Evolutionary conservation across 768 basidiomycete genomes (phyloP).

Genomic region (Mycena rosella): DNA sequence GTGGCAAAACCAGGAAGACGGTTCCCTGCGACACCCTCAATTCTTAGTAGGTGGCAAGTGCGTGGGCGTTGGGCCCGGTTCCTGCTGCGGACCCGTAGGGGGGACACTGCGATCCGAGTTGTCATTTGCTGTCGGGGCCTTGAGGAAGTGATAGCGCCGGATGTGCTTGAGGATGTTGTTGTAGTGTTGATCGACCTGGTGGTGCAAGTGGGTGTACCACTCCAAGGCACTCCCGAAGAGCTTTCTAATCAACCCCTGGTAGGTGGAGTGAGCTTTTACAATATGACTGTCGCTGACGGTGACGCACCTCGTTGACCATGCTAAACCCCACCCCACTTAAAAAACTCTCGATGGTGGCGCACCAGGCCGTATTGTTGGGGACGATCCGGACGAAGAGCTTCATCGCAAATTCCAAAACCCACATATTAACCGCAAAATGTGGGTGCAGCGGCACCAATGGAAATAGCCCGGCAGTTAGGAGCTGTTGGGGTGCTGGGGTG

Average conservation of each 20-base stretch:
- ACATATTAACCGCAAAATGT: slow-evolving; percentile 42
- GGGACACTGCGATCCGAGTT: too few relatives aligned
- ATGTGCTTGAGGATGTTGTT: background rate
- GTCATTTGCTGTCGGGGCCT: too few relatives aligned
- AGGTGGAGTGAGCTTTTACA: background rate
- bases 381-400: slow-evolving; percentile 36
- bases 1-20: too few relatives aligned
- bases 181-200: background rate
- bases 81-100: too few relatives aligned
- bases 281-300: background rate
- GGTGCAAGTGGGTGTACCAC: slow-evolving; percentile 14
- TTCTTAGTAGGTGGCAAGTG: too few relatives aligned
- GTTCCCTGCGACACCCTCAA: too few relatives aligned
- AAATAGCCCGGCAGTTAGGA: slow-evolving; percentile 41
- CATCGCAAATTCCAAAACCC: too few relatives aligned
- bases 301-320: background rate
- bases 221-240: background rate
- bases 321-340: background rate
- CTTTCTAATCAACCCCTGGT: background rate
- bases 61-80: too few relatives aligned
- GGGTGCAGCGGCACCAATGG: slow-evolving; percentile 43
- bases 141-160: too few relatives aligned
- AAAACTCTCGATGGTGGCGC: slow-evolving; percentile 32
- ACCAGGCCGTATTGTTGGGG: slow-evolving; percentile 40
- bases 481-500: slow-evolving; percentile 29